Evolutionary conservation across 495 filamentous ascomycete species (phyloP).

Genomic region (Glutinoglossum americanum): DNA sequence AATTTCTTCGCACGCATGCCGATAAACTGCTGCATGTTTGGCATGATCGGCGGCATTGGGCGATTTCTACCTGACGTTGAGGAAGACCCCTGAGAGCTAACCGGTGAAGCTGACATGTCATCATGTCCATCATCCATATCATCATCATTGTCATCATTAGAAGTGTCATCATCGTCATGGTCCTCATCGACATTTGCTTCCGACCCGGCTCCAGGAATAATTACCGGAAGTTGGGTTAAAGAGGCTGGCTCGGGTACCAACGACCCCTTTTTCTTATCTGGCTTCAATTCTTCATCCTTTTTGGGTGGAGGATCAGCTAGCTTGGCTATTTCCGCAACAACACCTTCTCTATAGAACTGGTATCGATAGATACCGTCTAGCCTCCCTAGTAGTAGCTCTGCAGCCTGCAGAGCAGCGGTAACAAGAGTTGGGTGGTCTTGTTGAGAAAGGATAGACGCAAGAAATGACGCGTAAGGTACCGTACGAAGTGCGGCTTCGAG

Average conservation of each 20-base stretch:
- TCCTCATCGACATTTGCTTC: constrained; percentile 13
- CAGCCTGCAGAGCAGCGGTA: constrained; percentile 65
- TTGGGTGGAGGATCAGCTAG: constrained; percentile 25
- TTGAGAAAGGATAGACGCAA: constrained; percentile 89
- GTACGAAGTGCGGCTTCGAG: constrained; percentile 72
- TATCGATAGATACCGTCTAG: constrained; percentile 76
- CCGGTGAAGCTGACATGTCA: constrained; percentile 49
- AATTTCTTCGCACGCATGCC: constrained; percentile 57
- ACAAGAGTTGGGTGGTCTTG: constrained; percentile 82
- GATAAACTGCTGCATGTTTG: constrained; percentile 51
- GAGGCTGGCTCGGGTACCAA: neutral
- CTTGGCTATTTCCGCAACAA: constrained; percentile 77
- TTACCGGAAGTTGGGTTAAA: neutral
- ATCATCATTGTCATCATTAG: constrained; percentile 34
- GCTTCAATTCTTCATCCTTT: neutral
- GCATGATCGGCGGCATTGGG: constrained; percentile 27
- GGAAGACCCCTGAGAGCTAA: constrained; percentile 32
- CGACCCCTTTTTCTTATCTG: neutral
- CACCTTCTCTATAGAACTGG: constrained; percentile 93
- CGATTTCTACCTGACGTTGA: constrained; percentile 27
- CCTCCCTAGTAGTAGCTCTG: constrained; percentile 67
- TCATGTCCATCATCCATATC: constrained; percentile 34
- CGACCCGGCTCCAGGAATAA: neutral
- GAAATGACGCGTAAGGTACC: constrained; percentile 90
- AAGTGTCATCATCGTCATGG: constrained; percentile 28